A percentile compares a stretch with the other conserved stretches of the same genome.
Evolutionary conservation across 2,329 filamentous ascomycete species (phyloP).

Genomic region (Ophiostoma sp.): DNA sequence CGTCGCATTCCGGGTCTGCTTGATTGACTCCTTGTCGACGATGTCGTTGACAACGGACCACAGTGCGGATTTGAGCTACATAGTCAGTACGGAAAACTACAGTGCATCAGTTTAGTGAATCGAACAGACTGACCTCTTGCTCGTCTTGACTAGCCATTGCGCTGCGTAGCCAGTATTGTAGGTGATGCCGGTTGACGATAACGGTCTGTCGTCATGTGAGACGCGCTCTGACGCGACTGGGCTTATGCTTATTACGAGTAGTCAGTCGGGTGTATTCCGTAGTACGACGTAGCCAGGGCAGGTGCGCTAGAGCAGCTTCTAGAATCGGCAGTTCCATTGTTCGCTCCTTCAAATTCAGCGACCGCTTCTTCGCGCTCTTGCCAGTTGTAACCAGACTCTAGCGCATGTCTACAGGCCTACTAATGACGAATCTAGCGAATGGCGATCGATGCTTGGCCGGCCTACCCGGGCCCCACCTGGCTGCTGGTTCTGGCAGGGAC

Average conservation of each 20-base stretch:
- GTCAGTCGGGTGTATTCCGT: no score
- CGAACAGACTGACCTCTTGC: slow-evolving; percentile 27
- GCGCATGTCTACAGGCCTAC: neutral
- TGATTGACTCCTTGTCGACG: slow-evolving; percentile 75
- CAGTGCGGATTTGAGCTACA: slow-evolving; percentile 68
- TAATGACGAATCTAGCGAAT: slow-evolving; percentile 11
- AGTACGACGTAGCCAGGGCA: no score
- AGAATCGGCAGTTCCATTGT: neutral
- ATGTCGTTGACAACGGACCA: slow-evolving; percentile 83
- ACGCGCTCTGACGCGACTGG: neutral
- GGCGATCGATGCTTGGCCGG: slow-evolving; percentile 10
- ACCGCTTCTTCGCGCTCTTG: neutral
- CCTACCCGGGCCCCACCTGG: neutral
- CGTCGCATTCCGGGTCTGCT: slow-evolving; percentile 74
- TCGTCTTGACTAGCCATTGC: slow-evolving; percentile 31
- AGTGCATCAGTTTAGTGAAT: neutral
- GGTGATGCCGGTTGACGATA: neutral
- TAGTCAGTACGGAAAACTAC: neutral
- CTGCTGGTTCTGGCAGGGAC: neutral
- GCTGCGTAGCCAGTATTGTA: neutral
- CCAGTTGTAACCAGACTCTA: neutral
- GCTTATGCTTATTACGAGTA: no score
- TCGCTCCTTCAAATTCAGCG: neutral
- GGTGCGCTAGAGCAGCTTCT: neutral
- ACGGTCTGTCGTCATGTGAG: neutral